A percentile compares a stretch with the other conserved stretches of the same genome.
phyloP scores from a whole-genome alignment of 768 basidiomycete species.

The Lactarius tabidus region DNA sequence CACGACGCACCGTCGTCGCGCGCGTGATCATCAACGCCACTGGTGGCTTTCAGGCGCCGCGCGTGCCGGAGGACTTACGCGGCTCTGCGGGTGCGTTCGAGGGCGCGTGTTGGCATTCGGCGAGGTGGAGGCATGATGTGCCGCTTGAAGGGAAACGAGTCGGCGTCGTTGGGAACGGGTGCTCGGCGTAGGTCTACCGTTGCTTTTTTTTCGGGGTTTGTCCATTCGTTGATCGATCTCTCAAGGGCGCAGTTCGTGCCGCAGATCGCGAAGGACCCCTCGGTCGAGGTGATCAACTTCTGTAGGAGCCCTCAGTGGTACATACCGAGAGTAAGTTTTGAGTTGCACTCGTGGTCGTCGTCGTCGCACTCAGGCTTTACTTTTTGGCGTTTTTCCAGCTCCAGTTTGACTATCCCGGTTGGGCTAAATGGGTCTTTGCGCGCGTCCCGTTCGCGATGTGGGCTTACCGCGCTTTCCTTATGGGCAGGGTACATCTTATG shows the following conservation, averaged over 20 bases:
- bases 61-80: constrained; percentile 28
- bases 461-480: constrained; percentile 45
- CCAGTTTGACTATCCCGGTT: constrained; percentile 41
- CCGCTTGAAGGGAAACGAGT: constrained; percentile 49
- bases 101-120: constrained; percentile 53
- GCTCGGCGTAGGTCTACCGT: constrained; percentile 42
- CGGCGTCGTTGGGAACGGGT: constrained; percentile 62
- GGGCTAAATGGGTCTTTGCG: constrained; percentile 51
- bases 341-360: constrained; percentile 12
- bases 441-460: constrained; percentile 49
- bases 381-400: constrained; percentile 30
- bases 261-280: constrained; percentile 45
- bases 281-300: constrained; percentile 53
- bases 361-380: too few species aligned
- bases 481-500: constrained; percentile 36
- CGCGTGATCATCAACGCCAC: constrained; percentile 33
- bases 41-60: constrained; percentile 29
- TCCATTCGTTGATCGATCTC: too few species aligned
- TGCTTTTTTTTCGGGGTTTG: background rate
- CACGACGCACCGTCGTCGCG: constrained; percentile 21
- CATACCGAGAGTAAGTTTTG: constrained; percentile 46
- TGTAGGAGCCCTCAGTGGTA: constrained; percentile 56
- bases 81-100: constrained; percentile 36
- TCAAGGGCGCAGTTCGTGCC: constrained; percentile 65
- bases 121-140: constrained; percentile 52